A percentile compares a stretch with the other conserved stretches of the same genome.
These are phyloP conservation scores for Coelastrella sp. DNA, from an alignment of 139 green algal species.

Conservation along the genomic window DNA sequence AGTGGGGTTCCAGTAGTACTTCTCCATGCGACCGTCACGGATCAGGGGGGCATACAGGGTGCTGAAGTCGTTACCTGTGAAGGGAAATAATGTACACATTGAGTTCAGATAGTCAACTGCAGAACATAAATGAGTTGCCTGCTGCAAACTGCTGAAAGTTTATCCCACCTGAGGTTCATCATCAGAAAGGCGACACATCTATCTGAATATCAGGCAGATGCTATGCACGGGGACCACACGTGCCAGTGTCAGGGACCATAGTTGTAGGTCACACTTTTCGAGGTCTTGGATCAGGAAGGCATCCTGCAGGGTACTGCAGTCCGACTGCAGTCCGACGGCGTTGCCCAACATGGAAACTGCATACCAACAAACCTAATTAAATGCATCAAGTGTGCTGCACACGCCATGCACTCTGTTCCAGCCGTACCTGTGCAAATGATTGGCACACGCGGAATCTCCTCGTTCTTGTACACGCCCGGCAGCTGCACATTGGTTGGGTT, in stretches of 20 bases:
- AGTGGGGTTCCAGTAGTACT: slow-evolving; percentile 99
- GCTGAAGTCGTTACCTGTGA: slow-evolving; percentile 97
- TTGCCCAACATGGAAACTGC: too few species aligned
- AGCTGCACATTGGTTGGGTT: slow-evolving; percentile 99
- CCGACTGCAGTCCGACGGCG: too few species aligned
- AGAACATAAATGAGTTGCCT: too few species aligned
- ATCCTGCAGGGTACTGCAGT: too few species aligned
- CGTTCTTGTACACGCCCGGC: slow-evolving; percentile 94
- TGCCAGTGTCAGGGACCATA: too few species aligned
- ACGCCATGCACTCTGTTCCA: not conserved
- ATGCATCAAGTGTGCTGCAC: not conserved
- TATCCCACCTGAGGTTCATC: not conserved
- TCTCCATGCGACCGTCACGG: slow-evolving; percentile 99
- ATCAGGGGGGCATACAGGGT: slow-evolving; percentile 99
- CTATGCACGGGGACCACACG: too few species aligned
- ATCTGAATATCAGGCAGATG: too few species aligned
- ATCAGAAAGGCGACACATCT: too few species aligned
- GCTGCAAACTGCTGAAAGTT: not conserved
- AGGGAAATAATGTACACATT: not conserved
- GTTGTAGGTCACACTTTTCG: too few species aligned
- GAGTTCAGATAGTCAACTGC: too few species aligned
- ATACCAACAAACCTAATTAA: too few species aligned
- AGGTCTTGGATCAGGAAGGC: too few species aligned
- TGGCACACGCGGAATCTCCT: slow-evolving; percentile 96
- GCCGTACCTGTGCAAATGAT: slow-evolving; percentile 90